Base-by-base conservation (phyloP, 495 filamentous ascomycete species). In the Chaetomium fimeti region DNA sequence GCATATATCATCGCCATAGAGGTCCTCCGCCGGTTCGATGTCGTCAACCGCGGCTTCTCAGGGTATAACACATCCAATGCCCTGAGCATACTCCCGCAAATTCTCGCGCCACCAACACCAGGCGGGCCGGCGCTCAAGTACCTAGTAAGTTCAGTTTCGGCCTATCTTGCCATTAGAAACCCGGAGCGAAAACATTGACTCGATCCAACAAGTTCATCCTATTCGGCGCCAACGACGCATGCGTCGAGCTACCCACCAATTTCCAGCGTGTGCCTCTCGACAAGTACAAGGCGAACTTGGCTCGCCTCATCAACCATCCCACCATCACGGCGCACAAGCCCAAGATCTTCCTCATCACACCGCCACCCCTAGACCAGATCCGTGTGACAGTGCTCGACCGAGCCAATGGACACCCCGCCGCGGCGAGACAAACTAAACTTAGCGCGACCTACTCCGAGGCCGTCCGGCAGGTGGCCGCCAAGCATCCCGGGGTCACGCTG, bases 221-320 rank as follows among this genome's bases (percentile, higher is more conserved):
- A 69, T 86, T 96, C 63, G 92, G 92, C 20, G 90, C 92, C 69
- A 97, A 97, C 71, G 92, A 97, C 73, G 88, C 92, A 8, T 82
- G 81, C 60, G 68, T 93, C n/a, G 79, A 80, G 22, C 75, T 79
- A 47, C 77, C 81, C 16, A 76, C 75, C 24, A 85, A 79, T 61
- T 74, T 76, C 7, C 92, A 96, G 72, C 84, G 91, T 70, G 83
- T 97, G n/a, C 85, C 90, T 3, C 75, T 93, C 22, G 82, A 86
- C 5, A 76, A 84, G 61, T 97, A 88, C 77, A 85, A 85, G 69
- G 77, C 81, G 62, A 96, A 95, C 69, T 74, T 97, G 56, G 81
- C 74, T 56, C 75, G 76, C 55, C 88, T 96, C 69, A 75, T 91
- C 62, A 83, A 83, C 40, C 90, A 96, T 72, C 83, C 88, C 9